Evolutionary conservation across 148 eudicot genomes (phyloP).

Genomic region (Diospyros kaki): DNA sequence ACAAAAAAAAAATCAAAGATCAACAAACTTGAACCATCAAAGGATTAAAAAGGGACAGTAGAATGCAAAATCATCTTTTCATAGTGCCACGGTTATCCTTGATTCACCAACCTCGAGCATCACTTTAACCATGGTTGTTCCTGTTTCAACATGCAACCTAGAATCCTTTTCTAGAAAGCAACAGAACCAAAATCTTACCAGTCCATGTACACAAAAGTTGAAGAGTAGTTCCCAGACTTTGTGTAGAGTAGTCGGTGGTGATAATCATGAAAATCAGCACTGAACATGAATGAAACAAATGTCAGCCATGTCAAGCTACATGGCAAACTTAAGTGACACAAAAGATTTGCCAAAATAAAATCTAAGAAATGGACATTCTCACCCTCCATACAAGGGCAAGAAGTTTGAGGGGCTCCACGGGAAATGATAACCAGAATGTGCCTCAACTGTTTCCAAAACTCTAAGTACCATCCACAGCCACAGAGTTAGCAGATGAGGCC

Average conservation of each 20-base stretch:
- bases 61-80: neutral
- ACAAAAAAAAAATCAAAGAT: too few relatives aligned
- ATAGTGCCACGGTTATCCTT: too few relatives aligned
- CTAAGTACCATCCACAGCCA: conserved; percentile 98
- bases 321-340: neutral
- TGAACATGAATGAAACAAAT: conserved; percentile 22
- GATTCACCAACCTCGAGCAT: neutral
- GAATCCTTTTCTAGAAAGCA: neutral
- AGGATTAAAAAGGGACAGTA: neutral
- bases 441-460: conserved; percentile 96
- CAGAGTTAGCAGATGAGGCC: conserved; percentile 82
- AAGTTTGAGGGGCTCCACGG: conserved; percentile 95
- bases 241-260: conserved; percentile 89
- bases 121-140: neutral
- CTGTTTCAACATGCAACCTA: too few relatives aligned
- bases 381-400: conserved; percentile 90
- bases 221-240: conserved; percentile 93
- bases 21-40: neutral
- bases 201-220: conserved; percentile 94
- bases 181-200: conserved; percentile 35
- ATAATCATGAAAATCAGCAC: conserved; percentile 96
- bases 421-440: conserved; percentile 91
- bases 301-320: neutral
- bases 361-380: conserved; percentile 20
- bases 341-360: neutral